Evolutionary conservation across 2,329 filamentous ascomycete genomes (phyloP).

Genomic region (Aspergillus carbonarius): DNA sequence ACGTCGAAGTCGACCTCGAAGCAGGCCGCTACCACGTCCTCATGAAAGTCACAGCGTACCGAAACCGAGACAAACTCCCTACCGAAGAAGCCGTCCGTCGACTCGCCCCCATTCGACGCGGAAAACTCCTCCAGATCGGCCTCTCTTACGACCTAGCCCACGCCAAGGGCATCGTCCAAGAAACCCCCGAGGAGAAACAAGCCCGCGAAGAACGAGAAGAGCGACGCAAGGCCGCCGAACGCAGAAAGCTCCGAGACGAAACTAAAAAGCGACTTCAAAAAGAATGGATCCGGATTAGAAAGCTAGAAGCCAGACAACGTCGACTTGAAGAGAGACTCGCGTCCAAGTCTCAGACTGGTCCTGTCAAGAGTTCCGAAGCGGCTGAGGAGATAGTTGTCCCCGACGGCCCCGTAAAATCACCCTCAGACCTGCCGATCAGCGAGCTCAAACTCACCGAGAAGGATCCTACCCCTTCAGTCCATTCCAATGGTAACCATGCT

Average conservation of each 20-base stretch:
- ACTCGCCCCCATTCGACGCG: conserved; percentile 62
- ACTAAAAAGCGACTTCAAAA: conserved; percentile 42
- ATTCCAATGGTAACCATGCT: conserved; percentile 26
- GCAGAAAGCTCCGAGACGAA: conserved; percentile 39
- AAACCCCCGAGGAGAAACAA: conserved; percentile 37
- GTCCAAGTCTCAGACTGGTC: conserved; percentile 10
- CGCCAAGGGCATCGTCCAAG: conserved; percentile 44
- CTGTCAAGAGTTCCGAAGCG: neutral
- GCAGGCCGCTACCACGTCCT: conserved; percentile 73
- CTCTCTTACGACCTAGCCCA: conserved; percentile 49
- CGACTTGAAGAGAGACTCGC: conserved; percentile 31
- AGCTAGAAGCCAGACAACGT: conserved; percentile 32
- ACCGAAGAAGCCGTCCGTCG: conserved; percentile 68
- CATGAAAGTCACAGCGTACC: conserved; percentile 69
- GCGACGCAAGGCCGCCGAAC: conserved; percentile 31
- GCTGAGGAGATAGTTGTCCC: conserved; percentile 19
- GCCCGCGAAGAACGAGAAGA: conserved; percentile 40
- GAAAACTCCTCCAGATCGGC: conserved; percentile 63
- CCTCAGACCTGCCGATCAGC: conserved; percentile 25
- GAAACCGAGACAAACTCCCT: conserved; percentile 50
- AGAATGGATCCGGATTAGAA: conserved; percentile 42
- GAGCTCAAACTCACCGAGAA: conserved; percentile 12
- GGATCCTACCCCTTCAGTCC: conserved; percentile 28
- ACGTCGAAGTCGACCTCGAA: conserved; percentile 72
- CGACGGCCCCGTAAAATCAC: conserved; percentile 28